Evolutionary conservation across 192 early-diverging fungal species (phyloP), one percentile per base, ranked within the genome.

Genomic region (Rhizophagus clarus): DNA sequence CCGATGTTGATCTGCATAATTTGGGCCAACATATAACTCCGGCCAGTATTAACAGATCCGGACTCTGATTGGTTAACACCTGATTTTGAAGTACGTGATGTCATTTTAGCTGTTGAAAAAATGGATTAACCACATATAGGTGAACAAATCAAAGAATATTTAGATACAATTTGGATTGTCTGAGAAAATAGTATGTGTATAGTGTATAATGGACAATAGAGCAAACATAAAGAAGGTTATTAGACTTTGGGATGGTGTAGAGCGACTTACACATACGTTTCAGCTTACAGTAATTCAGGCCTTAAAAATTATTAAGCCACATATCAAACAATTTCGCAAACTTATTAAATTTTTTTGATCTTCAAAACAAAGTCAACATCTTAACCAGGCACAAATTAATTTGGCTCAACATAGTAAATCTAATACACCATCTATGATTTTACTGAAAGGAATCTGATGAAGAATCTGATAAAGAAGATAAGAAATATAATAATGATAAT

Each of bases 221-320:
- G 32, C 14, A 20, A 76, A 76, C n/a, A 76, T 76, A 31, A 76
- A 61, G n/a, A 63, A 40, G n/a, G 61, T 61, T 28, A 42, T 76
- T 42, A 42, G 60, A 76, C 37, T 63, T 63, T 61, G 31, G 0
- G 1, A 76, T 47, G 20, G 7, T 73, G n/a, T 76, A 45, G 22
- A 76, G 64, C 11, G 12, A 20, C 1, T 76, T 76, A 20, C 60
- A 76, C 29, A 76, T 61, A 76, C 74, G 8, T 32, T 76, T 37
- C 56, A 76, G 37, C 61, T 76, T 22, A 63, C 29, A 76, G 42
- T 61, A n/a, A 63, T 63, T 24, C 14, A 76, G 12, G 26, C 26
- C 12, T 61, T 74, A 5, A 74, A 74, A 56, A n/a, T 22, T 29
- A 72, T 72, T 49, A 72, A 72, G 51, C 71, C 26, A 51, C 26